These are phyloP conservation scores for Phellinidium pouzarii DNA, from an alignment of 1,284 basidiomycete genomes.

Conservation along the genomic window DNA sequence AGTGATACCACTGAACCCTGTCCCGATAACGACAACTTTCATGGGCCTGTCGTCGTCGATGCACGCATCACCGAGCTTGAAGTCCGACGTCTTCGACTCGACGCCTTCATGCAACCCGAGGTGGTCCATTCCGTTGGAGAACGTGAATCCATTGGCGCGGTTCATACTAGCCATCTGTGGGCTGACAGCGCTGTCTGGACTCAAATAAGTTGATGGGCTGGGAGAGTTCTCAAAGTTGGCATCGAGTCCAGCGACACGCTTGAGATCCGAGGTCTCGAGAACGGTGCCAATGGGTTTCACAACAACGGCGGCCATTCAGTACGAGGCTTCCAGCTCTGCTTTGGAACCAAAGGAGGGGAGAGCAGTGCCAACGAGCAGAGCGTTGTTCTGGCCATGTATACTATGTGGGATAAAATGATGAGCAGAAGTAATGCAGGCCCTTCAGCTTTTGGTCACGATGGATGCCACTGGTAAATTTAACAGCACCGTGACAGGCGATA, in stretches of 20 bases:
- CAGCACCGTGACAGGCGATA: too few relatives aligned
- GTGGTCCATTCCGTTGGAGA: not conserved
- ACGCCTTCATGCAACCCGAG: not conserved
- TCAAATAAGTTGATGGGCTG: not conserved
- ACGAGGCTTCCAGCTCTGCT: too few relatives aligned
- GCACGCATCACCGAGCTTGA: constrained; percentile 27
- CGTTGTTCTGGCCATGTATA: too few relatives aligned
- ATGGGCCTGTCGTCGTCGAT: constrained; percentile 45
- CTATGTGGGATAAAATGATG: too few relatives aligned
- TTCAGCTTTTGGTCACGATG: too few relatives aligned
- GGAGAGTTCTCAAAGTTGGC: not conserved
- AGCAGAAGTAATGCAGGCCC: too few relatives aligned
- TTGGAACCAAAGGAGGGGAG: too few relatives aligned
- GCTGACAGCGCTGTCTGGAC: not conserved
- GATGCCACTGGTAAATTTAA: too few relatives aligned
- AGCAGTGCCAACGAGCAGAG: too few relatives aligned
- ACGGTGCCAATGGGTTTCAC: not conserved
- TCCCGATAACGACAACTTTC: constrained; percentile 46
- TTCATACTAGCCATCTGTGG: not conserved
- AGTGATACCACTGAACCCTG: constrained; percentile 49
- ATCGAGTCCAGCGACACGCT: not conserved
- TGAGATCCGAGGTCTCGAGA: not conserved
- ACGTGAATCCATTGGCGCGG: not conserved
- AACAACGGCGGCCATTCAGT: too few relatives aligned
- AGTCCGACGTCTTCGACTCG: not conserved